These are phyloP conservation scores for Penicillium sp. DNA, from an alignment of 2,329 filamentous ascomycete genomes.

Conservation along the genomic window DNA sequence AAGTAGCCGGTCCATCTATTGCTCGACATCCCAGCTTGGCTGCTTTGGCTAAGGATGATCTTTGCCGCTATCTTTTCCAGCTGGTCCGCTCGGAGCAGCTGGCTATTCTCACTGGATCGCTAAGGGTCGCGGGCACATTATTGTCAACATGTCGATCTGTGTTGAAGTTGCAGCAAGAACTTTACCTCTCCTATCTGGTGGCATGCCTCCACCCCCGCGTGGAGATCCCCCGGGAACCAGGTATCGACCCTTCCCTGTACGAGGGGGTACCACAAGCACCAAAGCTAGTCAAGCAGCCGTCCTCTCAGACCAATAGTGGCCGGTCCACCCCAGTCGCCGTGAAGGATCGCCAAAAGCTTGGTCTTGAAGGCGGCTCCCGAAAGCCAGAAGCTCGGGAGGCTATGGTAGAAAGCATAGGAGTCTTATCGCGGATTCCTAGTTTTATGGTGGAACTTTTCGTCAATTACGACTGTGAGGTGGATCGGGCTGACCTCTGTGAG, in stretches of 20 bases:
- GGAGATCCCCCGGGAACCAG: constrained; percentile 85
- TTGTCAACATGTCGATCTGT: constrained; percentile 87
- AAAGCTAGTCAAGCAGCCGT: constrained; percentile 77
- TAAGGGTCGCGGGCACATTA: constrained; percentile 88
- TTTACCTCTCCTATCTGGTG: constrained; percentile 92
- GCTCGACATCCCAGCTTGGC: constrained; percentile 88
- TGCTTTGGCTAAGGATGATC: constrained; percentile 82
- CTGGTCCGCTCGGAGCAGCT: constrained; percentile 95
- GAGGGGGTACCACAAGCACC: constrained; percentile 90
- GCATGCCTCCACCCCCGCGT: constrained; percentile 92
- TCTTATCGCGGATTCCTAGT: constrained; percentile 85
- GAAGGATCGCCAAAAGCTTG: constrained; percentile 88
- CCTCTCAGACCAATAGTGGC: constrained; percentile 75
- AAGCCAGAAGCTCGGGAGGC: constrained; percentile 96
- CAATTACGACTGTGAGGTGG: constrained; percentile 96
- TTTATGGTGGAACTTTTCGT: constrained; percentile 96
- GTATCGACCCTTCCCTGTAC: constrained; percentile 89
- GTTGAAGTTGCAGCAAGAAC: constrained; percentile 92
- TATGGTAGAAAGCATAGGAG: constrained; percentile 96
- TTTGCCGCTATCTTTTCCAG: constrained; percentile 95
- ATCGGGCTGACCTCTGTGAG: constrained; percentile 88
- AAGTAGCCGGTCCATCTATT: constrained; percentile 94
- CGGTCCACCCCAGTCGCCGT: constrained; percentile 87
- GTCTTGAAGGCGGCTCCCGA: constrained; percentile 84
- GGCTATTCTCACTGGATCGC: constrained; percentile 86